Base-by-base conservation (phyloP, 2,329 filamentous ascomycete genomes). In the Dothistroma septosporum region DNA sequence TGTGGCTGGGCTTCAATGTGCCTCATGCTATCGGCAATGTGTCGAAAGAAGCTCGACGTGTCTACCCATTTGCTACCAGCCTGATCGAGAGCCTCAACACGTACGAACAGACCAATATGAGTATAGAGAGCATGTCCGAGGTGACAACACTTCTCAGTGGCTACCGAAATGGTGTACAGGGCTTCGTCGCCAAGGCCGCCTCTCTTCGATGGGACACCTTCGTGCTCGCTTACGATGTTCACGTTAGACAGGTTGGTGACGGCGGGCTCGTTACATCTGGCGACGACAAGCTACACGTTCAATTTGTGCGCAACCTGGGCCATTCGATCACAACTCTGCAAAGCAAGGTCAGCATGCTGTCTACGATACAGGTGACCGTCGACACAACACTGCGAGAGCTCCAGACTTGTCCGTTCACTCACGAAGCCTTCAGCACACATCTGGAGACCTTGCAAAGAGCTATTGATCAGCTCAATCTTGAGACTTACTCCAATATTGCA, bases 21-120 rank as follows among this genome's bases (percentile, higher is more conserved):
- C 95, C 95, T 9, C 94, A 99, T 75, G 87, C 90, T 14, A 91
- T 99, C 71, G 95, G 89, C 76, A 97, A 91, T 65, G 91, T 96
- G 57, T 96, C 95, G 0, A 99, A 97, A 76, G 94, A 99, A 74
- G 95, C 94, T n/a, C 96, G 97, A 77, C 86, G 94, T 57, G 94
- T 99, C 4, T 99, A 99, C 70, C 94, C 94, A 0, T 99, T 95
- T 72, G 94, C 95, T 24, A 92, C 99, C 66, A 97, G 92, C 72
- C 79, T 99, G 67, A 99, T 99, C 92, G 94, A 99, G 77, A 97
- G 92, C 70, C 91, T 97, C n/a, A 86, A 92, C 61, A 97, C 92
- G 0, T 88, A 96, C 65, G 85, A 91, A 1, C 93, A 97, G 76
- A 97, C 92, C 0, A 88, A 89, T 68, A 87, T 91, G 32, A 86